A percentile compares a stretch with the other conserved stretches of the same genome.
phyloP scores from a whole-genome alignment of 2,329 filamentous ascomycete species.

The Monosporascus cannonballus region DNA sequence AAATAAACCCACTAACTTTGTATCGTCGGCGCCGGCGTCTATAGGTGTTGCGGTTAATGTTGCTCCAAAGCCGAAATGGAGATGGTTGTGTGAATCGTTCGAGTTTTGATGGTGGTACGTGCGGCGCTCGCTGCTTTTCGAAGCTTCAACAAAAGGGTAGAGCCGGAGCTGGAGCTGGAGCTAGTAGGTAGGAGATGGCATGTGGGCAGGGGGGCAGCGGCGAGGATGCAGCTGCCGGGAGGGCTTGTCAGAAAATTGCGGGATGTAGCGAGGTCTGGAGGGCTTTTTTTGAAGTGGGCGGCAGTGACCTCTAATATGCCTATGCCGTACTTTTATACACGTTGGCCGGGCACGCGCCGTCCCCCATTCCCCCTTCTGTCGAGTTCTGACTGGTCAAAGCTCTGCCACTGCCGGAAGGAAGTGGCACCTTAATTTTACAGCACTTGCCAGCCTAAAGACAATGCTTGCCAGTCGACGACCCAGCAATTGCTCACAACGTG shows the following conservation, averaged over 20 bases:
- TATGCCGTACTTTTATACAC: conserved; percentile 9
- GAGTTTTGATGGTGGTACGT: neutral
- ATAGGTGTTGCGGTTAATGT: neutral
- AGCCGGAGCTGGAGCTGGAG: too few species aligned
- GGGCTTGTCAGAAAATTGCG: conserved; percentile 3
- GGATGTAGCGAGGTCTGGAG: conserved; percentile 10
- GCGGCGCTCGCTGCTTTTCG: neutral
- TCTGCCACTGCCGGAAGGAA: neutral
- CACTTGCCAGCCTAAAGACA: neutral
- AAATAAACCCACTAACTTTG: neutral
- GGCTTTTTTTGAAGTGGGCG: conserved; percentile 14
- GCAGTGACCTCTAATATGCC: conserved; percentile 13
- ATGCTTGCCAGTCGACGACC: neutral
- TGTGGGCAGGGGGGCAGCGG: neutral
- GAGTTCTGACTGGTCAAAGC: neutral
- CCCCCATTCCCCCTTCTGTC: neutral
- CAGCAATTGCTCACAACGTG: neutral
- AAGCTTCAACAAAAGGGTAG: neutral
- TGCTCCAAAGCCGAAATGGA: neutral
- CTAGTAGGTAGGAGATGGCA: too few species aligned
- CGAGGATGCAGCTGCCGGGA: conserved; percentile 1
- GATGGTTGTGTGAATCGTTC: neutral
- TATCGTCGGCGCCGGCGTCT: neutral
- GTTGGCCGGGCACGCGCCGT: neutral
- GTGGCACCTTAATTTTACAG: neutral